A percentile compares a stretch with the other conserved stretches of the same genome.
These are phyloP conservation scores for Chrysanthemum seticuspe DNA, from an alignment of 129 eudicot genomes.

Conservation along the genomic window DNA sequence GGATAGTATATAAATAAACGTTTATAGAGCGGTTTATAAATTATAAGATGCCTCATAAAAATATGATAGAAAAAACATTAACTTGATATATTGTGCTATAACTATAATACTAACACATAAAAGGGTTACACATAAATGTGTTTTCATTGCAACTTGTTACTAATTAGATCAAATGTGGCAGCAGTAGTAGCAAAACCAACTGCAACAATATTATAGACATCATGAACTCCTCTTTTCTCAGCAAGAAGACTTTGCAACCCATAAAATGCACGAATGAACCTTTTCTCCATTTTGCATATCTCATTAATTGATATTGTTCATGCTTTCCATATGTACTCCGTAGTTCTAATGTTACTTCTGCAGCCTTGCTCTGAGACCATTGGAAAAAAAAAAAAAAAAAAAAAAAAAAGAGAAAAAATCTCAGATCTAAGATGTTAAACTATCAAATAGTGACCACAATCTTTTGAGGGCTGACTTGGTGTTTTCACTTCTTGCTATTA, in stretches of 20 bases:
- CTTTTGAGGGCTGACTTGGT: too few species aligned
- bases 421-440: too few species aligned
- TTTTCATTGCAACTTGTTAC: slow-evolving; percentile 37
- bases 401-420: too few species aligned
- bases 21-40: too few species aligned
- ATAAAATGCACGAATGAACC: slow-evolving; percentile 78
- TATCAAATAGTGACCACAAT: too few species aligned
- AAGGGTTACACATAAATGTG: too few species aligned
- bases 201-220: slow-evolving; percentile 84
- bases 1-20: too few species aligned
- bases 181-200: slow-evolving; percentile 89
- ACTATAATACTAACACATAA: too few species aligned
- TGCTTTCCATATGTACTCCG: slow-evolving; percentile 98
- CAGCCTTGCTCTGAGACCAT: slow-evolving; percentile 83
- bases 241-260: slow-evolving; percentile 78
- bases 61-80: too few species aligned
- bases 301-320: slow-evolving; percentile 94
- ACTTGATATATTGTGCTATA: too few species aligned
- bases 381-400: background rate
- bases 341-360: slow-evolving; percentile 92
- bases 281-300: slow-evolving; percentile 99
- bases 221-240: slow-evolving; percentile 88
- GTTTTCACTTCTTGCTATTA: too few species aligned
- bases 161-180: slow-evolving; percentile 83
- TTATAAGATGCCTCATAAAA: too few species aligned